phyloP scores from a whole-genome alignment of 2,329 filamentous ascomycete genomes.

The Pyrenochaeta sp. region DNA sequence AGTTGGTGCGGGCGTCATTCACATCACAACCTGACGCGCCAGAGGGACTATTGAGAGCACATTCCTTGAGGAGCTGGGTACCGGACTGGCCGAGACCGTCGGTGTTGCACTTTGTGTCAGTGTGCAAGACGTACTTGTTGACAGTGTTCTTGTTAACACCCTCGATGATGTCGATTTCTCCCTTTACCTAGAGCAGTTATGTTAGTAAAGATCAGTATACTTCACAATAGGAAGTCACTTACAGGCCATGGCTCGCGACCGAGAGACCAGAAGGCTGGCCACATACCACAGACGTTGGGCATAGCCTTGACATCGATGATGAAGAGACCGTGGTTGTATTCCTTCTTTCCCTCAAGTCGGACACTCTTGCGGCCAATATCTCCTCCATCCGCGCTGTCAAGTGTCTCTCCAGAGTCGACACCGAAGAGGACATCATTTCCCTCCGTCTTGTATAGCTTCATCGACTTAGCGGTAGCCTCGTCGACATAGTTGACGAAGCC shows the following conservation, averaged over 20 bases:
- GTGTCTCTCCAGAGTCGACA: conserved; percentile 48
- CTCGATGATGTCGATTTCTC: conserved; percentile 46
- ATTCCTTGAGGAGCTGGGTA: conserved; percentile 15
- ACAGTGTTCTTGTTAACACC: conserved; percentile 37
- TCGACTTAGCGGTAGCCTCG: conserved; percentile 9
- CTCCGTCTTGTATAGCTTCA: conserved; percentile 3
- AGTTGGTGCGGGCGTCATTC: conserved; percentile 39
- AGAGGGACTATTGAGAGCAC: conserved; percentile 21
- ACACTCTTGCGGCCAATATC: conserved; percentile 36
- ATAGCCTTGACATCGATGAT: conserved; percentile 42
- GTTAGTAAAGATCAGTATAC: too few relatives aligned
- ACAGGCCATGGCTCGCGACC: conserved; percentile 38
- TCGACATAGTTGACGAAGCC: conserved; percentile 35
- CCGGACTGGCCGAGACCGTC: conserved; percentile 23
- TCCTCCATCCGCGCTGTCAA: conserved; percentile 16
- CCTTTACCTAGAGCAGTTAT: conserved; percentile 11
- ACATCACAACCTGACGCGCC: conserved; percentile 53
- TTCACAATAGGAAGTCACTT: too few relatives aligned
- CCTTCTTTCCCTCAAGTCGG: conserved; percentile 36
- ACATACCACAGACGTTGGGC: conserved; percentile 42
- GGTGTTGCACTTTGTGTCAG: conserved; percentile 32
- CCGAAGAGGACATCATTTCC: conserved; percentile 48
- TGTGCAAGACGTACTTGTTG: conserved; percentile 39
- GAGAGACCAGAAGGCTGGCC: conserved; percentile 44
- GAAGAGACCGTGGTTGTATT: conserved; percentile 42